Conservation (phyloP, 805 yeast species). For the Lachancea quebecensis region DNA sequence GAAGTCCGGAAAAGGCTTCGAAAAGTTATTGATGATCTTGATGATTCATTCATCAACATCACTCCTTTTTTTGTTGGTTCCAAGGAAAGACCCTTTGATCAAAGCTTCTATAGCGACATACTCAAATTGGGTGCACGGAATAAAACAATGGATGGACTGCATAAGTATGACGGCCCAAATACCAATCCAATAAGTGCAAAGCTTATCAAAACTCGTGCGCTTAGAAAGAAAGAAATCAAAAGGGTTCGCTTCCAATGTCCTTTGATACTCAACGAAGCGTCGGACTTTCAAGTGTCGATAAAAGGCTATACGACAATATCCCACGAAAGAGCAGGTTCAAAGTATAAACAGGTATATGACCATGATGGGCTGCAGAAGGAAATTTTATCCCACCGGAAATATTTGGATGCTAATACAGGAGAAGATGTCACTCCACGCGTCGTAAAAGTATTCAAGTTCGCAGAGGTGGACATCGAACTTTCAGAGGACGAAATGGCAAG, state of each 20-base stretch:
- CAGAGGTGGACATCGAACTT: slow-evolving; percentile 39
- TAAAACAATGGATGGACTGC: slow-evolving; percentile 9
- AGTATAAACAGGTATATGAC: slow-evolving; percentile 45
- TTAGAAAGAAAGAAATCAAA: slow-evolving; percentile 53
- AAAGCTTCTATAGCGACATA: slow-evolving; percentile 46
- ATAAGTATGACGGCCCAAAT: slow-evolving; percentile 34
- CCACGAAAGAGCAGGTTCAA: slow-evolving; percentile 44
- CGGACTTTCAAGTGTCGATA: slow-evolving; percentile 49
- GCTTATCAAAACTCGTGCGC: slow-evolving; percentile 42
- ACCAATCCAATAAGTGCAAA: slow-evolving; percentile 38
- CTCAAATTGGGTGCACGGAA: slow-evolving; percentile 31
- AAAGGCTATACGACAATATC: slow-evolving; percentile 63
- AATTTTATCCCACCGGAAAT: slow-evolving; percentile 43
- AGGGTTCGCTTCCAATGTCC: slow-evolving; percentile 58
- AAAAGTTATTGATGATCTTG: slow-evolving; percentile 53
- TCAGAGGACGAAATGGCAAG: slow-evolving; percentile 33
- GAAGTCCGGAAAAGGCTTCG: slow-evolving; percentile 43
- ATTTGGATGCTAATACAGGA: slow-evolving; percentile 38
- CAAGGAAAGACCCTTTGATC: slow-evolving; percentile 35
- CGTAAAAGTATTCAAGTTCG: slow-evolving; percentile 38
- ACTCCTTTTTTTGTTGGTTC: slow-evolving; percentile 55
- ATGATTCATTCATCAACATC: slow-evolving; percentile 46
- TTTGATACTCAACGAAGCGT: slow-evolving; percentile 45
- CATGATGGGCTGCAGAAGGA: slow-evolving; percentile 44
- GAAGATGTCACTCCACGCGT: slow-evolving; percentile 35